A percentile compares a stretch with the other conserved stretches of the same genome.
Evolutionary conservation across 805 yeast genomes (phyloP).

Genomic region (Starmerella scarabaei): DNA sequence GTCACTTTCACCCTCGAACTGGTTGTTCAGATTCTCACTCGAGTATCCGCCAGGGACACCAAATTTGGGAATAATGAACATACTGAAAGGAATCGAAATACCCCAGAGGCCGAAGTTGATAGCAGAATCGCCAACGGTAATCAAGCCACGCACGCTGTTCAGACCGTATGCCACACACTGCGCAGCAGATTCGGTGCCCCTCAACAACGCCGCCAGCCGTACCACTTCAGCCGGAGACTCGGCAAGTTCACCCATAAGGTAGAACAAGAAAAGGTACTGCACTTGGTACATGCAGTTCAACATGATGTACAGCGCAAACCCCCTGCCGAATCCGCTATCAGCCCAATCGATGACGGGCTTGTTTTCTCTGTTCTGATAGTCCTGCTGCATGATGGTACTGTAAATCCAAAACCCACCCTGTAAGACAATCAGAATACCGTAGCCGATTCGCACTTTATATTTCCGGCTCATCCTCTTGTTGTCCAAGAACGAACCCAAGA

Average conservation of each 20-base stretch:
- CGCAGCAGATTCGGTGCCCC: conserved; percentile 14
- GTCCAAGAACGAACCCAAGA: conserved; percentile 33
- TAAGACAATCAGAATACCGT: conserved; percentile 32
- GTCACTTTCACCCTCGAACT: no score
- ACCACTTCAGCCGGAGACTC: conserved; percentile 8
- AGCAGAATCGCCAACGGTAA: conserved; percentile 13
- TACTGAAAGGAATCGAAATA: not conserved
- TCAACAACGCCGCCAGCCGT: conserved; percentile 9
- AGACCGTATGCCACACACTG: conserved; percentile 13
- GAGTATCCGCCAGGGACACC: no score
- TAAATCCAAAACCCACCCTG: conserved; percentile 29
- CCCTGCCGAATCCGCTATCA: conserved; percentile 34
- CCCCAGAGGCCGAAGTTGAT: conserved; percentile 17
- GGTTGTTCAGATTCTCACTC: no score
- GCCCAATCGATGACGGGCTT: conserved; percentile 30
- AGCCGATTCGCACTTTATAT: conserved; percentile 36
- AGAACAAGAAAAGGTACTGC: conserved; percentile 9
- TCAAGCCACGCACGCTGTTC: conserved; percentile 8
- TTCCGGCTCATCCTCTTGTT: conserved; percentile 30
- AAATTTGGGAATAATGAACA: no score
- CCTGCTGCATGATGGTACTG: conserved; percentile 18
- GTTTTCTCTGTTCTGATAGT: conserved; percentile 12
- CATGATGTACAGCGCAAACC: conserved; percentile 34
- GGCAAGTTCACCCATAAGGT: conserved; percentile 13
- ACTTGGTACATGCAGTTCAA: conserved; percentile 10